A percentile compares a stretch with the other conserved stretches of the same genome.
Evolutionary conservation across 768 basidiomycete genomes (phyloP).

Genomic region (Serendipita sp.): DNA sequence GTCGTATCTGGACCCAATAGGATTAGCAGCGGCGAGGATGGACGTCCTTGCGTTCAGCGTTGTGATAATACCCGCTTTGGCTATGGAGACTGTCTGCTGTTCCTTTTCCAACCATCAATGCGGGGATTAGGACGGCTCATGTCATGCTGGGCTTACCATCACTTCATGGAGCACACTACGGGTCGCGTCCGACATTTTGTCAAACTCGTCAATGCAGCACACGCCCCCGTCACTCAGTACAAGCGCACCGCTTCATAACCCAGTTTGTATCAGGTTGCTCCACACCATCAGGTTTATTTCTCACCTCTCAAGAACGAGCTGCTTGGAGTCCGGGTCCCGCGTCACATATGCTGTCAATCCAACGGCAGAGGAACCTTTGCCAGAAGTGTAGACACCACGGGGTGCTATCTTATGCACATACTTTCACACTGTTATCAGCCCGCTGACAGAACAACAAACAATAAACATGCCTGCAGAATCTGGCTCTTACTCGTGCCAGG

Average conservation of each 20-base stretch:
- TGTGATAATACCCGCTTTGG: slow-evolving; percentile 37
- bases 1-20: slow-evolving; percentile 91
- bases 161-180: slow-evolving; percentile 34
- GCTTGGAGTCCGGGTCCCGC: slow-evolving; percentile 94
- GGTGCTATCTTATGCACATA: slow-evolving; percentile 99
- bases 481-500: slow-evolving; percentile 96
- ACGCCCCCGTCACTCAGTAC: slow-evolving; percentile 93
- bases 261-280: no score
- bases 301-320: slow-evolving; percentile 90
- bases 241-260: slow-evolving; percentile 57
- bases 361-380: slow-evolving; percentile 96
- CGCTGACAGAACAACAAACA: background rate
- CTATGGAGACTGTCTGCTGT: slow-evolving; percentile 38
- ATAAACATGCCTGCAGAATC: slow-evolving; percentile 57
- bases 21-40: slow-evolving; percentile 85
- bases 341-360: slow-evolving; percentile 98
- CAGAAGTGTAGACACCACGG: slow-evolving; percentile 91
- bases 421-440: slow-evolving; percentile 26
- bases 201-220: slow-evolving; percentile 96
- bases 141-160: slow-evolving; percentile 39
- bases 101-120: slow-evolving; percentile 28
- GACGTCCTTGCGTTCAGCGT: slow-evolving; percentile 36
- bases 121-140: no score
- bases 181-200: slow-evolving; percentile 35
- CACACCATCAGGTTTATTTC: slow-evolving; percentile 12